Base-by-base conservation (phyloP, 192 early-diverging fungal species). In the Podila verticillata region DNA sequence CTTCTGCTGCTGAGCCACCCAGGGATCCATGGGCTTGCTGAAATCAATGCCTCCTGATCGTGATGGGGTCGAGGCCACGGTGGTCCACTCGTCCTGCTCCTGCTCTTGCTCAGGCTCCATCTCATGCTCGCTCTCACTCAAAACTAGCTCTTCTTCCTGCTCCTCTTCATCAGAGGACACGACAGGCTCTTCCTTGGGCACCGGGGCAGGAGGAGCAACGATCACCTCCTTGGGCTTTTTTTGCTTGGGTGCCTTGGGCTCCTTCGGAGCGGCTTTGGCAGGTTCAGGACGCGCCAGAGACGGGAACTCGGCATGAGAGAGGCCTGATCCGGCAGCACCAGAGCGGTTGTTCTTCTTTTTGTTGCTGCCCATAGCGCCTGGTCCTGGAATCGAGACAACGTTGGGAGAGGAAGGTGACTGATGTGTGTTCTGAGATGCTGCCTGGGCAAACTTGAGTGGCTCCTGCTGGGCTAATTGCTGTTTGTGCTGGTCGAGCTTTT, bases 21-120 rank as follows among this genome's bases (percentile, higher is more conserved):
- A 80, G 5, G 77, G 77, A 68, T 80, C 77, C 77, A 80, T 80
- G 39, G 77, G 77, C 48, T 68, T 80, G 54, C 28, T 80, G 36
- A 80, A 80, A 19, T 80, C 77, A 22, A 80, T 80, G 31, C 70
- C 77, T 5, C 77, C 70, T 4, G 70, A 80, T 72, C 77, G 48
- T 4, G 57, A 36, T n/a, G 32, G 60, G 3, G 65, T 63, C 49
- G 75, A 61, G n/a, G 34, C 44, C 24, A 80, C 77, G 0, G 77
- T 80, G 8, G 64, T 80, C 77, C 77, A 80, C 24, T 68, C 70
- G 15, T 72, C 77, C n/a, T 80, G 65, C 7, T 72, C 49, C 24
- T 64, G 29, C n/a, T 69, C 70, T 17, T 51, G 34, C 22, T 44
- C 51, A 24, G 5, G 34, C 49, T 57, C 51, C 12, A 68, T 44